Conservation (phyloP, 2,329 filamentous ascomycete species). For the Ascochyta fabae region DNA sequence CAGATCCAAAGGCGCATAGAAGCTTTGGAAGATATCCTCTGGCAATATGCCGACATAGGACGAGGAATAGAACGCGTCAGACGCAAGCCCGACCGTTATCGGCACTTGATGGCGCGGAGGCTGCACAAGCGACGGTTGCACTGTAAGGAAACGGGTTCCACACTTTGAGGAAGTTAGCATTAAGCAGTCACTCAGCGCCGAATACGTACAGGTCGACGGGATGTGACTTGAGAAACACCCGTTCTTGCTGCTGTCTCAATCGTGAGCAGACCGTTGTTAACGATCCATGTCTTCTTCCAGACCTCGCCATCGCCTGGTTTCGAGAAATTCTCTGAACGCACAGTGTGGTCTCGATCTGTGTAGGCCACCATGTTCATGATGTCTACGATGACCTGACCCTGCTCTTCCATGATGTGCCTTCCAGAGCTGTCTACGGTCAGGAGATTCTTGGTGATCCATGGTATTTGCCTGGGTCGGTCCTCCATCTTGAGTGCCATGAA, state of each 20-base stretch:
- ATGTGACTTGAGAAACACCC: constrained; percentile 74
- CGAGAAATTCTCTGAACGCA: constrained; percentile 69
- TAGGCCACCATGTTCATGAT: constrained; percentile 91
- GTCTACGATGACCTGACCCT: constrained; percentile 91
- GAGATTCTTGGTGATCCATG: constrained; percentile 88
- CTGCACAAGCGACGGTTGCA: constrained; percentile 45
- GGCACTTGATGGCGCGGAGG: constrained; percentile 52
- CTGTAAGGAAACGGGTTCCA: constrained; percentile 51
- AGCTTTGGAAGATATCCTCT: constrained; percentile 74
- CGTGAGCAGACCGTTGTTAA: constrained; percentile 76
- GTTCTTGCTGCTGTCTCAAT: constrained; percentile 72
- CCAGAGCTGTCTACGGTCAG: constrained; percentile 78
- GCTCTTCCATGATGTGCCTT: constrained; percentile 81
- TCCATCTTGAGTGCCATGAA: constrained; percentile 87
- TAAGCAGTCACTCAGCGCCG: constrained; percentile 48
- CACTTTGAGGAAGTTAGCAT: constrained; percentile 36
- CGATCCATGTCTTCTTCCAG: constrained; percentile 71
- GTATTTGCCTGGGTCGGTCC: constrained; percentile 82
- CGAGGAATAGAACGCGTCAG: constrained; percentile 53
- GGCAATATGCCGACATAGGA: constrained; percentile 70
- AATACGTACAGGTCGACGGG: constrained; percentile 73
- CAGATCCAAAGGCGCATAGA: constrained; percentile 62
- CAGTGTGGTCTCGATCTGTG: constrained; percentile 81
- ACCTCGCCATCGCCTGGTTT: constrained; percentile 70
- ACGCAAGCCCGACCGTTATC: constrained; percentile 47